These are phyloP conservation scores for Fusarium sp. DNA, from an alignment of 2,329 filamentous ascomycete genomes.

Conservation along the genomic window DNA sequence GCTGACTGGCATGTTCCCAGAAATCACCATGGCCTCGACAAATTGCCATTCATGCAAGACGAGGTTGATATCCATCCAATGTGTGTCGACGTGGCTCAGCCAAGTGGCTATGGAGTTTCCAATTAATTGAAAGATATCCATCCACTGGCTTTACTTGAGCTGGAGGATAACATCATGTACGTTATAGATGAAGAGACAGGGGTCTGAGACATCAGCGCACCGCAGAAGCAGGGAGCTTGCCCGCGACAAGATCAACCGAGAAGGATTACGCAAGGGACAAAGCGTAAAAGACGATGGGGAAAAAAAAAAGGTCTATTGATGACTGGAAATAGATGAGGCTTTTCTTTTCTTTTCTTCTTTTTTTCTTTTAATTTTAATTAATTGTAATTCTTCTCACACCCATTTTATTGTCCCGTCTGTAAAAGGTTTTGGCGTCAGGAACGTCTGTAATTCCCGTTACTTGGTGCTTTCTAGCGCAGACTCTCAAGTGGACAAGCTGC, in stretches of 20 bases:
- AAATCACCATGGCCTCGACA: neutral
- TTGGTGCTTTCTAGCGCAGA: neutral
- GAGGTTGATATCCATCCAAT: neutral
- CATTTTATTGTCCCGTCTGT: neutral
- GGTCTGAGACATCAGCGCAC: slow-evolving; percentile 39
- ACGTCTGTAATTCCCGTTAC: slow-evolving; percentile 14
- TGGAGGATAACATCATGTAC: neutral
- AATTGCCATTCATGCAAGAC: slow-evolving; percentile 12
- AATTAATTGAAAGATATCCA: neutral
- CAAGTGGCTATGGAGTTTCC: neutral
- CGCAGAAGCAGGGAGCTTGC: slow-evolving; percentile 21
- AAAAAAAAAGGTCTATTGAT: neutral
- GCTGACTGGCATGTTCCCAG: slow-evolving; percentile 5
- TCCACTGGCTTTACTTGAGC: slow-evolving; percentile 5
- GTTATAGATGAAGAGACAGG: slow-evolving; percentile 3
- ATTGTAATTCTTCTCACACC: neutral
- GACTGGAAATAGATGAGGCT: neutral
- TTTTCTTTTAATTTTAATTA: neutral
- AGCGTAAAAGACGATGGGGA: neutral
- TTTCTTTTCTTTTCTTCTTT: slow-evolving; percentile 1
- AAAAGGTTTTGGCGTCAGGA: slow-evolving; percentile 28
- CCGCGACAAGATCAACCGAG: neutral
- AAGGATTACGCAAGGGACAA: slow-evolving; percentile 13
- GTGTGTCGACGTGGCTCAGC: neutral
- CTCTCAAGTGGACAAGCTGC: neutral